phyloP scores from a whole-genome alignment of 2,329 filamentous ascomycete genomes.

The Cladosporium colombiae region DNA sequence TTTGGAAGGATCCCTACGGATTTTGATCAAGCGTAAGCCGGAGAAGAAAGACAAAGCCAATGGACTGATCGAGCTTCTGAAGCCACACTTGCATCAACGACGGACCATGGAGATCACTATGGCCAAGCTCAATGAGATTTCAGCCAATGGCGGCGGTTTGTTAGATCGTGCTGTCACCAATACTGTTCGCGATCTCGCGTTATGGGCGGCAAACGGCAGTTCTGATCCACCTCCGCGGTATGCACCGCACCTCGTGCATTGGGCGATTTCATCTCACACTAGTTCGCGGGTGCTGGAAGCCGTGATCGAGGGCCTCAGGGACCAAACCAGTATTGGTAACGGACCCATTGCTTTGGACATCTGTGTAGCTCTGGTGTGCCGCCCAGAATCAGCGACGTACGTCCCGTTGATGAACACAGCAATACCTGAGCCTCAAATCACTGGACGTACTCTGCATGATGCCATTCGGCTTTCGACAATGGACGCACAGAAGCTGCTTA shows the following conservation, averaged over 20 bases:
- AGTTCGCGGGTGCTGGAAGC: conserved; percentile 60
- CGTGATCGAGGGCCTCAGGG: conserved; percentile 67
- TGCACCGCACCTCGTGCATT: conserved; percentile 69
- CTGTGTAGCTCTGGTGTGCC: conserved; percentile 67
- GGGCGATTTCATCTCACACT: conserved; percentile 62
- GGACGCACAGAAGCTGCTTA: conserved; percentile 6
- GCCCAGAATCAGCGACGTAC: conserved; percentile 49
- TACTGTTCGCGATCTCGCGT: conserved; percentile 53
- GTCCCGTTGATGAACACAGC: conserved; percentile 9
- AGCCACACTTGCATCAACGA: conserved; percentile 58
- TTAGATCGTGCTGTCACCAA: conserved; percentile 27
- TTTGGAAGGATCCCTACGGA: conserved; percentile 66
- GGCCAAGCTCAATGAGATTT: conserved; percentile 70
- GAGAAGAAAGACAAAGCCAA: conserved; percentile 69
- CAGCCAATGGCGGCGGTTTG: conserved; percentile 27
- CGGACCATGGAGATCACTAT: conserved; percentile 58
- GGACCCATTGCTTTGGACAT: conserved; percentile 68
- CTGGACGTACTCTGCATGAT: conserved; percentile 7
- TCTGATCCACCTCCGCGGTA: conserved; percentile 63
- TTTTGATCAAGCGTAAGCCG: conserved; percentile 66
- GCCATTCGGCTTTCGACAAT: conserved; percentile 17
- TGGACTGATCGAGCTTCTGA: conserved; percentile 63
- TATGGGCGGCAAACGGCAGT: conserved; percentile 60
- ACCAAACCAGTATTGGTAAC: conserved; percentile 61
- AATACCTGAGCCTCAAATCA: not conserved